These are phyloP conservation scores for Globisporangium barbulae DNA, from an alignment of 352 stramenopile genomes.

Conservation along the genomic window DNA sequence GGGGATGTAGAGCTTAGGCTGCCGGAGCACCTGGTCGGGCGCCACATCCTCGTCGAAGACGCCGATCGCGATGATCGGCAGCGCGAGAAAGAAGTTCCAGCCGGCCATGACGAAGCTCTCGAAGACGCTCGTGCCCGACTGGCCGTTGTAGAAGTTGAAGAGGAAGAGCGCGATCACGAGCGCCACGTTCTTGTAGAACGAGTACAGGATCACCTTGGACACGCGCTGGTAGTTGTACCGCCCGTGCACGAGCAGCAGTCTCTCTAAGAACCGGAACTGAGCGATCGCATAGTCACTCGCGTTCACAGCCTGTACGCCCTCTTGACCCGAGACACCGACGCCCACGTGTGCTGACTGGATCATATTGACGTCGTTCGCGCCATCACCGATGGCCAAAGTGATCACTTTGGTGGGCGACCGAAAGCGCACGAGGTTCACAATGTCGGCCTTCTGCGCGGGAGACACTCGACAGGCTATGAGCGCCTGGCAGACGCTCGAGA, in stretches of 20 bases:
- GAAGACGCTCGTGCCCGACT: constrained; percentile 82
- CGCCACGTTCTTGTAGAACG: constrained; percentile 79
- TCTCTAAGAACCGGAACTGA: constrained; percentile 92
- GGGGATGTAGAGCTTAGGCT: constrained; percentile 56
- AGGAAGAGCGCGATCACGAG: constrained; percentile 70
- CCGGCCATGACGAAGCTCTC: constrained; percentile 80
- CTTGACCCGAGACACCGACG: constrained; percentile 91
- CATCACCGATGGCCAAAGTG: constrained; percentile 92
- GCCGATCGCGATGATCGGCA: constrained; percentile 90
- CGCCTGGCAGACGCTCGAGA: constrained; percentile 58
- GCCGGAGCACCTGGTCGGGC: constrained; percentile 50
- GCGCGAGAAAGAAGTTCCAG: constrained; percentile 77
- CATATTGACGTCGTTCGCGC: constrained; percentile 95
- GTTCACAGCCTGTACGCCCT: constrained; percentile 91
- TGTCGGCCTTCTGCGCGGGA: constrained; percentile 77
- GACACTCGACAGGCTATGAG: constrained; percentile 83
- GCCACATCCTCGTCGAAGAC: constrained; percentile 79
- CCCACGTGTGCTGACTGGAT: constrained; percentile 93
- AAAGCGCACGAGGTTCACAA: constrained; percentile 71
- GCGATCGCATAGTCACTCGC: constrained; percentile 92
- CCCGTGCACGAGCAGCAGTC: constrained; percentile 95
- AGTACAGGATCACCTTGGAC: constrained; percentile 90
- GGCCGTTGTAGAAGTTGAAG: constrained; percentile 83
- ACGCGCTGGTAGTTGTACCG: constrained; percentile 97
- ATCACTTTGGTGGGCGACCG: constrained; percentile 54